Percentiles rank a stretch among this genome's conserved stretches.
Evolutionary conservation across 2,329 filamentous ascomycete species (phyloP).

Genomic region (Alternaria sp.): DNA sequence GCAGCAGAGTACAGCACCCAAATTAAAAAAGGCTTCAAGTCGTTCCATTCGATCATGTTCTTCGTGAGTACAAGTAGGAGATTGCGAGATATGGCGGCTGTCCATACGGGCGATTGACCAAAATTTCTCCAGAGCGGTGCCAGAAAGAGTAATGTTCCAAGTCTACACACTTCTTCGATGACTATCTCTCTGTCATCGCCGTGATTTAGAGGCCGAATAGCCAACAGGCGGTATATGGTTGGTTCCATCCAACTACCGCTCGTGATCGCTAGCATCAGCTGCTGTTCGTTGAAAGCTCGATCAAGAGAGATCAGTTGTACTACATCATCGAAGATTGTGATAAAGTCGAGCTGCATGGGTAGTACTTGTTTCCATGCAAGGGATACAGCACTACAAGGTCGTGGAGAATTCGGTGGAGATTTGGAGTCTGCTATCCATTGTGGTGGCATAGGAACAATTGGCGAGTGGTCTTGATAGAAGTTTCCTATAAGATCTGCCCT

Average conservation of each 20-base stretch:
- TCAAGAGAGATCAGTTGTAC: conserved; percentile 37
- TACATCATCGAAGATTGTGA: conserved; percentile 41
- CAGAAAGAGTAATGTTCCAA: conserved; percentile 41
- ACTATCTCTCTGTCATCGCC: conserved; percentile 24
- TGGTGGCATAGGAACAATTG: conserved; percentile 33
- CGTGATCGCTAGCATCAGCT: conserved; percentile 30
- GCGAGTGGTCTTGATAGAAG: conserved; percentile 41
- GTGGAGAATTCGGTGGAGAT: conserved; percentile 68
- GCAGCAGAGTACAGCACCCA: conserved; percentile 41
- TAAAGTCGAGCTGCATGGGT: conserved; percentile 34
- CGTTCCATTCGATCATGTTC: conserved; percentile 38
- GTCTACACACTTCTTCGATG: conserved; percentile 42
- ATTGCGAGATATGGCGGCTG: conserved; percentile 30
- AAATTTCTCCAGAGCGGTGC: conserved; percentile 38
- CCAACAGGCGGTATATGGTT: conserved; percentile 35
- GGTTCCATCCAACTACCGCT: conserved; percentile 44
- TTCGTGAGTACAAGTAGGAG: conserved; percentile 31
- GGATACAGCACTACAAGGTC: conserved; percentile 62
- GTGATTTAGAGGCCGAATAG: conserved; percentile 29
- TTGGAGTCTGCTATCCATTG: conserved; percentile 38
- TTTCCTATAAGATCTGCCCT: conserved; percentile 41
- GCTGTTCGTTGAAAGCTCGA: conserved; percentile 31
- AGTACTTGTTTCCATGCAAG: conserved; percentile 64
- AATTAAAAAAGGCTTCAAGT: conserved; percentile 37
- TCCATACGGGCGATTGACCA: conserved; percentile 38